Evolutionary conservation across 1,139 yeast species (phyloP), one percentile per base, ranked within the genome.

Genomic region (Sugiyamaella pinicola): DNA sequence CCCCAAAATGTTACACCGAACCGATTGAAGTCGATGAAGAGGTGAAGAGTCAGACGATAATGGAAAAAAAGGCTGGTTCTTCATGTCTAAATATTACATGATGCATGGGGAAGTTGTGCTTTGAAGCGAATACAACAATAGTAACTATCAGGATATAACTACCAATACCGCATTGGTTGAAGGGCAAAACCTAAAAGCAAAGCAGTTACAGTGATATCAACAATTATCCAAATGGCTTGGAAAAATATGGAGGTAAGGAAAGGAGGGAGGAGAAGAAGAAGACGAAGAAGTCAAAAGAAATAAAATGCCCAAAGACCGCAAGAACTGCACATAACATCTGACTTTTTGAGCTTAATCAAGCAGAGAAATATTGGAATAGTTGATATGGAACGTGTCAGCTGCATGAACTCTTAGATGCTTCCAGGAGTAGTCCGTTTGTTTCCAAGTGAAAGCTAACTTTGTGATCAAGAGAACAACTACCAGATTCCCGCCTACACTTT

Each of bases 321-420:
- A 3, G 5, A n/a, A n/a, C 35, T 37, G 41, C 41, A 37, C 12
- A 12, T 18, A 37, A 38, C 42, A 38, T 38, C 42, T 38, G 42
- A 38, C 18, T 38, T 38, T 38, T 38, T 15, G 22, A 35, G 12
- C 39, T 35, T 35, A 35, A 35, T 35, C 9, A 35, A 2, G 9
- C 2, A 6, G n/a, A 17, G 4, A 35, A 18, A 17, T 8, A n/a
- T 22, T 21, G 42, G n/a, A 9, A 37, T 37, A 8, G 24, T n/a
- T 37, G 38, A n/a, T 15, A 42, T 40, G 34, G 45, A 40, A 40
- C 34, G 45, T 40, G n/a, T n/a, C n/a, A n/a, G n/a, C n/a, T 40
- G 45, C 45, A 40, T 24, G 24, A 21, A 37, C n/a, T 22, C 34
- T 40, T 26, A 26, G 34, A 22, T 15, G 12, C 10, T n/a, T 26